Base-by-base conservation (phyloP, 768 basidiomycete species). In the Zangia roseola region DNA sequence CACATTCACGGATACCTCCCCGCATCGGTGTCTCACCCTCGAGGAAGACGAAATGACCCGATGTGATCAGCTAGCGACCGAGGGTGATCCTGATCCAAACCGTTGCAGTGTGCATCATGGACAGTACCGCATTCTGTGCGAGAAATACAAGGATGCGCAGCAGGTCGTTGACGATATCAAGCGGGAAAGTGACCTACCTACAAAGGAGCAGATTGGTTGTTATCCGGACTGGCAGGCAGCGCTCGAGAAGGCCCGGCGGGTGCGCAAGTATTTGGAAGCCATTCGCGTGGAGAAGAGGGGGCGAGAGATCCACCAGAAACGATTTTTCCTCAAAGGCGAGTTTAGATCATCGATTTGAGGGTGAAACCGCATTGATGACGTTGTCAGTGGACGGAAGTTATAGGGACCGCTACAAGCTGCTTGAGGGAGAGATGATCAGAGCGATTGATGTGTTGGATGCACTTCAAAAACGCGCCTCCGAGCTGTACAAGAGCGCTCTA, bases 281-380 rank as follows among this genome's bases (percentile, higher is more conserved):
- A 64, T 71, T 17, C 57, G 69, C 2, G 57, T 61, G 0, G 71
- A 72, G 41, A 60, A 57, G 39, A 48, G 53, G 0, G 71, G 71
- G 0, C 50, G 68, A 24, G 53, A 62, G 1, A 58, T 71, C 21
- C 71, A 71, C 30, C 52, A 56, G 7, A 53, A 38, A n/a, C 58
- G 68, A 3, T 71, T 70, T 51, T 68, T 69, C 33, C 38, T 69
- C 6, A 67, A 69, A 55, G 56, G 69, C 59, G 28, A 12, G 61
- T 50, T 0, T n/a, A 2, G n/a, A 26, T 24, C 4, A 24, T 36
- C n/a, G n/a, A n/a, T n/a, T n/a, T 21, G 34, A n/a, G 9, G 9
- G 8, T n/a, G 17, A 21, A 20, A 8, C 8, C 28, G 14, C 24
- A 12, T 13, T 53, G 26, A 53, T 23, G 17, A 9, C 19, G 6